Percentiles rank a stretch among this genome's conserved stretches.
Conservation (phyloP, 441 rosid genomes). For the Pelargonium fulgidum region DNA sequence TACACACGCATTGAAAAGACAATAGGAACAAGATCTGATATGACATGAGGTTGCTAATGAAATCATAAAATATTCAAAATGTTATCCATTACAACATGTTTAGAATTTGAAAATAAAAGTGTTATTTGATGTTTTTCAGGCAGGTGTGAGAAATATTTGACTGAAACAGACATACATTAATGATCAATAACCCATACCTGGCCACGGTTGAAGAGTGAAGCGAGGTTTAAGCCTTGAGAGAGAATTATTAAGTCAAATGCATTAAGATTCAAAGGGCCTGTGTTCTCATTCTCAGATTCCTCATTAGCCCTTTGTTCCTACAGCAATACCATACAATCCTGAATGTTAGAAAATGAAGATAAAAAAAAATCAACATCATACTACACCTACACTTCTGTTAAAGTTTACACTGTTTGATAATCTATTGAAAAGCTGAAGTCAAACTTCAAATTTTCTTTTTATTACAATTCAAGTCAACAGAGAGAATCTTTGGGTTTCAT, state of each 20-base stretch:
- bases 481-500: too few relatives aligned
- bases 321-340: conserved; percentile 18
- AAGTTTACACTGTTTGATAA: background rate
- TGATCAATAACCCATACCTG: conserved; percentile 37
- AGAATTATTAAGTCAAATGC: conserved; percentile 86
- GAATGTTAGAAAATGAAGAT: conserved; percentile 9
- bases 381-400: background rate
- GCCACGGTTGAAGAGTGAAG: conserved; percentile 83
- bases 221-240: conserved; percentile 93
- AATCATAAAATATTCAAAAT: background rate
- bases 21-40: background rate
- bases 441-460: background rate
- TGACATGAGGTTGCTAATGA: background rate
- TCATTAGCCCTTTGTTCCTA: conserved; percentile 53
- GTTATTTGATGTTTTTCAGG: conserved; percentile 1
- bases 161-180: background rate
- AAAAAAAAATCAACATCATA: background rate
- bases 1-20: background rate
- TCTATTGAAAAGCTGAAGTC: background rate
- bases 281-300: conserved; percentile 47
- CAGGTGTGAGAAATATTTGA: background rate
- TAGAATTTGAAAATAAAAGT: too few relatives aligned
- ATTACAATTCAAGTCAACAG: background rate
- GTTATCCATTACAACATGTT: background rate
- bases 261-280: conserved; percentile 73